A percentile compares a stretch with the other conserved stretches of the same genome.
phyloP scores from a whole-genome alignment of 2,329 filamentous ascomycete species.

The Hypoxylon sp. region DNA sequence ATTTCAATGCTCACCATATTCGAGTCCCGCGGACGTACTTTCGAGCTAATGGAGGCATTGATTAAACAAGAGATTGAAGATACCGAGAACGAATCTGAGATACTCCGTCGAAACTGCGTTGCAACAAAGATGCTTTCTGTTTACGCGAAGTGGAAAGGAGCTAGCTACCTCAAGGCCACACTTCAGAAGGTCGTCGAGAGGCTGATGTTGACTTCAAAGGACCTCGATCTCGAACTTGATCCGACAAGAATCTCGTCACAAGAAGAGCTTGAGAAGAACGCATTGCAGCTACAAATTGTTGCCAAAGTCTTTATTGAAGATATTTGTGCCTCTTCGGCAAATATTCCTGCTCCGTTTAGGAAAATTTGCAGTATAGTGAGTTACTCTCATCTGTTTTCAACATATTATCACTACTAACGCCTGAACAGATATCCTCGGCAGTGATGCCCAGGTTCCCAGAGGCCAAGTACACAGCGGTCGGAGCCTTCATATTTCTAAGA shows the following conservation, averaged over 20 bases:
- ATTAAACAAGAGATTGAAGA: conserved; percentile 72
- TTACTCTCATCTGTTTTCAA: conserved; percentile 18
- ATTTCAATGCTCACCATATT: conserved; percentile 75
- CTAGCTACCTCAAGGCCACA: conserved; percentile 68
- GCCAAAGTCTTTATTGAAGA: conserved; percentile 77
- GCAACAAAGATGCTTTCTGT: conserved; percentile 77
- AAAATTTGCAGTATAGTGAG: conserved; percentile 73
- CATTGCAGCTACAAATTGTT: conserved; percentile 70
- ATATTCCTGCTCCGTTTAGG: conserved; percentile 70
- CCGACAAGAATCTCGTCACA: conserved; percentile 66
- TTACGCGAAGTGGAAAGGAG: conserved; percentile 76
- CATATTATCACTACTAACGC: conserved; percentile 25
- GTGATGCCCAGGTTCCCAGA: conserved; percentile 71
- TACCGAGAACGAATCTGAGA: conserved; percentile 71
- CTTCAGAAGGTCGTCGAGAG: conserved; percentile 73
- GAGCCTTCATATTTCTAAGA: conserved; percentile 74
- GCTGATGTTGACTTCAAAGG: conserved; percentile 71
- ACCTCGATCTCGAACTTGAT: conserved; percentile 73
- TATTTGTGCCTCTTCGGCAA: conserved; percentile 69
- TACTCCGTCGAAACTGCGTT: conserved; percentile 73
- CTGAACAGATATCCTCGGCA: conserved; percentile 64
- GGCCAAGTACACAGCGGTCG: conserved; percentile 76
- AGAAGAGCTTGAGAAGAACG: conserved; percentile 73
- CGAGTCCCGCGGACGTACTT: conserved; percentile 69
- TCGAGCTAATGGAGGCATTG: conserved; percentile 70